Base-by-base conservation (phyloP, 2,329 filamentous ascomycete genomes). In the Plectosphaerella cucumerina region DNA sequence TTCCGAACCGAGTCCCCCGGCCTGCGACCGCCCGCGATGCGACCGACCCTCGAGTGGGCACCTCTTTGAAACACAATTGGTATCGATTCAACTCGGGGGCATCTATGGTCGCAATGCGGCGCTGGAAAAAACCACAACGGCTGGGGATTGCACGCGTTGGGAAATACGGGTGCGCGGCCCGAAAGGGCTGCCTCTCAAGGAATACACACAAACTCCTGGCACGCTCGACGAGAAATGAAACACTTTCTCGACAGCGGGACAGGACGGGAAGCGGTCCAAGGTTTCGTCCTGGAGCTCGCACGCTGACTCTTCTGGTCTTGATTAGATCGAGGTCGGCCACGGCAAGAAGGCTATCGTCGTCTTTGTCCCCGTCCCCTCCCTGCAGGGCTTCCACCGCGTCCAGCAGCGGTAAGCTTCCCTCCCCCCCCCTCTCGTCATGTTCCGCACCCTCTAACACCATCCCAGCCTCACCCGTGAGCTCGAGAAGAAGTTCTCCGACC, bases 401-500 rank as follows among this genome's bases (percentile, higher is more conserved):
- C 94, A 99, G 86, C 94, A 97, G 84, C 92, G 94, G 93, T 97
- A 92, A 78, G 87, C 76, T 53, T 48, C 35, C 17, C 18, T 2
- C 12, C 10, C 12, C 2, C 33, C 9, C 4, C 42, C n/a, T 51
- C 60, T 69, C 55, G 66, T 54, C 23, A 26, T 26, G 23, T n/a
- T n/a, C n/a, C n/a, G n/a, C n/a, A n/a, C n/a, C 23, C 12, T 37
- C 34, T 37, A 37, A 15, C 35, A 2, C n/a, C 20, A 14, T n/a
- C n/a, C 4, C 53, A 97, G 93, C 74, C 87, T 99, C 73, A 99
- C 94, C 78, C 94, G 94, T 80, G 94, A 99, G 85, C 92, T 99
- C 73, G 94, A 99, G 89, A 99, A 99, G 91, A 99, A 99, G 84
- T 99, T 99, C 90, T 97, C 94, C 62, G 94, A 99, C 85, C 94